These are phyloP conservation scores for Mucor mucedo DNA, from an alignment of 371 early-diverging fungal genomes.

Conservation along the genomic window DNA sequence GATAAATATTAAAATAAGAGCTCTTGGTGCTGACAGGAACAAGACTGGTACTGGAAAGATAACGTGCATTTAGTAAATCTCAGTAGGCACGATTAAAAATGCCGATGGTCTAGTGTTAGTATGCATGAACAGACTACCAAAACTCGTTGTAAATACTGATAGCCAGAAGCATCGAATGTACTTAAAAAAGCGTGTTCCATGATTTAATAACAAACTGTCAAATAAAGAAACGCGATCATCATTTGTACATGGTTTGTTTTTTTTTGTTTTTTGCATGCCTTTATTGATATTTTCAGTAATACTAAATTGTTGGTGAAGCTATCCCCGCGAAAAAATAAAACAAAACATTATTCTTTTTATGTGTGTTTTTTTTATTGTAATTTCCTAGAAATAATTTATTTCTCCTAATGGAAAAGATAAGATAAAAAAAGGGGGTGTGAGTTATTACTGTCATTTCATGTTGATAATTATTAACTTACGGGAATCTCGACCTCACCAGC, in stretches of 20 bases:
- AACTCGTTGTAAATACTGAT: too few species aligned
- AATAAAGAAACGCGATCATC: too few species aligned
- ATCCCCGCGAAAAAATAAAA: conserved; percentile 6
- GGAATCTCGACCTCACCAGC: conserved; percentile 90
- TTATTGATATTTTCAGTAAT: conserved; percentile 7
- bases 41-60: too few species aligned
- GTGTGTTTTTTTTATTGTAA: background rate
- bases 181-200: too few species aligned
- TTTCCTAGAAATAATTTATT: conserved; percentile 63
- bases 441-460: conserved; percentile 40
- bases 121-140: too few species aligned
- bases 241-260: background rate
- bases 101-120: too few species aligned
- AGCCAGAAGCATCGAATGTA: too few species aligned
- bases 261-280: conserved; percentile 8
- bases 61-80: too few species aligned
- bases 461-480: conserved; percentile 46
- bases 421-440: conserved; percentile 25
- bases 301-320: conserved; percentile 5
- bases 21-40: too few species aligned
- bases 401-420: conserved; percentile 95
- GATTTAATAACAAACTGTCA: too few species aligned
- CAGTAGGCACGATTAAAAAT: too few species aligned
- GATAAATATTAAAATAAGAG: too few species aligned
- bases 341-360: background rate